Evolutionary conservation across 1,284 basidiomycete genomes (phyloP).

Genomic region (Ustilago tritici): DNA sequence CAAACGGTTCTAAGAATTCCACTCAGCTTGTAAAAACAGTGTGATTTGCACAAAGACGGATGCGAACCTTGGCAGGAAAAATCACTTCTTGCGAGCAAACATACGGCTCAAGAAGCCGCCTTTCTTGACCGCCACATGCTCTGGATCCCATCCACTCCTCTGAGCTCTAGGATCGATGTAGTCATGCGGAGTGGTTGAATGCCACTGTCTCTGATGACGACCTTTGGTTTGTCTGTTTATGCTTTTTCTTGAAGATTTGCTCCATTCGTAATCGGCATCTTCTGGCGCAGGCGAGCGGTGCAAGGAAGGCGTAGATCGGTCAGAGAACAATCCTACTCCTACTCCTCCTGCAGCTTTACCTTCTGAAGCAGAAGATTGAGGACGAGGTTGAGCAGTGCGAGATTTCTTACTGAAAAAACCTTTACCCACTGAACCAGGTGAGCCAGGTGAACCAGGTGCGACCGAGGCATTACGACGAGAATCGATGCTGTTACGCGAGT

Average conservation of each 20-base stretch:
- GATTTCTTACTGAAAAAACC: slow-evolving; percentile 13
- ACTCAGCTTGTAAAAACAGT: neutral
- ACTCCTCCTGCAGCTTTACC: slow-evolving; percentile 2
- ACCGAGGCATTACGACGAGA: slow-evolving; percentile 4
- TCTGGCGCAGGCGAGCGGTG: slow-evolving; percentile 38
- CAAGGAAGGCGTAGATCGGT: slow-evolving; percentile 38
- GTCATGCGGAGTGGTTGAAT: slow-evolving; percentile 29
- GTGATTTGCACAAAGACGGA: neutral
- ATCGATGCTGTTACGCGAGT: slow-evolving; percentile 28
- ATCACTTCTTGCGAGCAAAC: slow-evolving; percentile 39
- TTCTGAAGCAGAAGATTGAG: slow-evolving; percentile 10
- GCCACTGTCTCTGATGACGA: slow-evolving; percentile 32
- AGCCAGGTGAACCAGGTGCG: neutral
- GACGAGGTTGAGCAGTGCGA: neutral
- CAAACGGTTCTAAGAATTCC: slow-evolving; percentile 2
- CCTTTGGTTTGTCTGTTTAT: neutral
- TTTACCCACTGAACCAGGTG: slow-evolving; percentile 1
- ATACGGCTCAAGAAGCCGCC: slow-evolving; percentile 35
- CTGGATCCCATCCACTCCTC: slow-evolving; percentile 17
- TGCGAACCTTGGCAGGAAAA: neutral
- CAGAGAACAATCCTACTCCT: slow-evolving; percentile 26
- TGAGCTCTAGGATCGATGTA: slow-evolving; percentile 4
- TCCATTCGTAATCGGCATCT: slow-evolving; percentile 47
- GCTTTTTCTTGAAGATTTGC: slow-evolving; percentile 9
- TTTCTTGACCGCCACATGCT: slow-evolving; percentile 17